phyloP scores from a whole-genome alignment of 768 basidiomycete species.

The Panellus pusillus region DNA sequence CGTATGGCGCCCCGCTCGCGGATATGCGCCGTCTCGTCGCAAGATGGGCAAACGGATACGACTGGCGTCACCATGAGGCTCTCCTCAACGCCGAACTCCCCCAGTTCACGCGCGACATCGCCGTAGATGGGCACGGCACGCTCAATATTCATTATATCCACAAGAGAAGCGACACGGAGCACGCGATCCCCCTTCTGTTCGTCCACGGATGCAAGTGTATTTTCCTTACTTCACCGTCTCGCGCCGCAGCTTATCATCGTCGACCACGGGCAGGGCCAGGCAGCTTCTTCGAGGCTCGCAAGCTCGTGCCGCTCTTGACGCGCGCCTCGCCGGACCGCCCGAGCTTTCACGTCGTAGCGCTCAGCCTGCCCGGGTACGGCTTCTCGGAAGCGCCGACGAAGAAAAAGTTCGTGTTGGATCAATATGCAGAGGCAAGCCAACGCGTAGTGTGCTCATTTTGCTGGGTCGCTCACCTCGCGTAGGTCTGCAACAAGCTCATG shows the following conservation, averaged over 20 bases:
- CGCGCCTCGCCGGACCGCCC: slow-evolving; percentile 30
- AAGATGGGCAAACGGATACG: slow-evolving; percentile 42
- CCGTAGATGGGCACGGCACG: neutral
- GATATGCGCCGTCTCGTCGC: slow-evolving; percentile 39
- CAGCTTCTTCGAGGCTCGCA: slow-evolving; percentile 41
- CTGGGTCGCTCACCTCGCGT: neutral
- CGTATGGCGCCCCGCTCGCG: slow-evolving; percentile 44
- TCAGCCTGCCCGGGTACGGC: slow-evolving; percentile 47
- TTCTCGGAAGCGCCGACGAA: slow-evolving; percentile 45
- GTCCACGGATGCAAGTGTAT: slow-evolving; percentile 12
- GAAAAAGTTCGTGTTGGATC: slow-evolving; percentile 36
- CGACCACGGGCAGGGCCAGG: slow-evolving; percentile 41
- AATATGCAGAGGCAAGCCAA: slow-evolving; percentile 42
- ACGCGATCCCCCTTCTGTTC: neutral
- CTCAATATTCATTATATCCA: neutral
- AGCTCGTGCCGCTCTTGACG: slow-evolving; percentile 43
- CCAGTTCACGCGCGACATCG: neutral
- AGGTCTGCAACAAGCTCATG: slow-evolving; percentile 48
- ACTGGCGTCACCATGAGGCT: slow-evolving; percentile 37
- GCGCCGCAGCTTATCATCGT: too few relatives aligned
- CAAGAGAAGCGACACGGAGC: neutral
- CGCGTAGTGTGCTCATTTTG: neutral
- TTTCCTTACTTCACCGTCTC: neutral
- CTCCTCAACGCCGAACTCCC: neutral
- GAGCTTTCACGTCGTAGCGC: slow-evolving; percentile 48